These are phyloP conservation scores for Gonapodya sp. DNA, from an alignment of 192 early-diverging fungal species.

Conservation along the genomic window DNA sequence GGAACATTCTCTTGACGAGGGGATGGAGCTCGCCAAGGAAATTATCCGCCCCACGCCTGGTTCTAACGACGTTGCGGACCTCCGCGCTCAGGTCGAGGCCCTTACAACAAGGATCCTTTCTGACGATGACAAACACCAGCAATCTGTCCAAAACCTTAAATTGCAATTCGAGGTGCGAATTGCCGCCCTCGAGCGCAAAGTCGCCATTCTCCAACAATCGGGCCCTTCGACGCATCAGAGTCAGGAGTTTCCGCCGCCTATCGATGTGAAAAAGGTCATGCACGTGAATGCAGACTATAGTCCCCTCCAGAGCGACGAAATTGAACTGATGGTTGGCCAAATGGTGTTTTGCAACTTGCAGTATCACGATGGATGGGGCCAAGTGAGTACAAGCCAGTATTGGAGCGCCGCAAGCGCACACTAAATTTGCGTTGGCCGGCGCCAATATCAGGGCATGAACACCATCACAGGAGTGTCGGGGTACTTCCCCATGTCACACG, in stretches of 20 bases:
- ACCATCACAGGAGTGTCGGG: background rate
- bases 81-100: background rate
- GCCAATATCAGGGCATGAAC: background rate
- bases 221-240: background rate
- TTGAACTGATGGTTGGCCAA: background rate
- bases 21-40: background rate
- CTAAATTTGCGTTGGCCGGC: background rate
- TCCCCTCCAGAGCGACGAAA: background rate
- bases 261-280: background rate
- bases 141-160: background rate
- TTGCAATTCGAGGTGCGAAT: background rate
- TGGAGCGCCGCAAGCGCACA: background rate
- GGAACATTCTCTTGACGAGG: background rate
- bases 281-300: background rate
- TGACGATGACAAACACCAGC: no score
- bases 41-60: background rate
- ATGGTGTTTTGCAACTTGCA: background rate
- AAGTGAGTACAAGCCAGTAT: background rate
- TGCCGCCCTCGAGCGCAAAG: background rate
- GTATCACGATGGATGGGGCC: background rate
- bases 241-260: background rate
- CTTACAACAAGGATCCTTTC: background rate
- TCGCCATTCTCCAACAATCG: background rate
- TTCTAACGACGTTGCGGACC: background rate
- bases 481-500: background rate